Evolutionary conservation across 2,329 filamentous ascomycete species (phyloP).

Genomic region (Trichoderma sp.): DNA sequence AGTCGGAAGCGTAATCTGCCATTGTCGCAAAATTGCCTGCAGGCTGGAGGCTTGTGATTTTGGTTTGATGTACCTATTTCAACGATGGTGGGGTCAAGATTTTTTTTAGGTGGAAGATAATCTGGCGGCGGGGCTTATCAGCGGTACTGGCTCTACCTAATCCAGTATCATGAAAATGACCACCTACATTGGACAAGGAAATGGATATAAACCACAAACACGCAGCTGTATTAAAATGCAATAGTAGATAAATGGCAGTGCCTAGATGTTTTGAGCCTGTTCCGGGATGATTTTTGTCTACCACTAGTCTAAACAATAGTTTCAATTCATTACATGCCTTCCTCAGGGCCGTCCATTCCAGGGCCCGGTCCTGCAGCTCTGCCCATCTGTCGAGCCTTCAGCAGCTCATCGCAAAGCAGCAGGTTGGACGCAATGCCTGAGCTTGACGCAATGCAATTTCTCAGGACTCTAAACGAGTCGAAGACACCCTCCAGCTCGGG

Average conservation of each 20-base stretch:
- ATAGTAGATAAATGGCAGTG: neutral
- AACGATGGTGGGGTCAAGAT: slow-evolving; percentile 43
- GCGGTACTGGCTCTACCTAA: neutral
- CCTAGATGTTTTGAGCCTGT: slow-evolving; percentile 8
- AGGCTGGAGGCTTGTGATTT: slow-evolving; percentile 21
- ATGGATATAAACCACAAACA: neutral
- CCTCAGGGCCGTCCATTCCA: slow-evolving; percentile 63
- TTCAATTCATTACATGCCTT: slow-evolving; percentile 48
- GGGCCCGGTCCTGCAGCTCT: slow-evolving; percentile 62
- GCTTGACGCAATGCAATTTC: slow-evolving; percentile 91
- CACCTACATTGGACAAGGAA: neutral
- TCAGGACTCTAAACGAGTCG: slow-evolving; percentile 92
- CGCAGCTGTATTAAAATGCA: neutral
- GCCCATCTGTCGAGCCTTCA: slow-evolving; percentile 97
- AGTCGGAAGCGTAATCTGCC: slow-evolving; percentile 85
- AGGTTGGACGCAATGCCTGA: slow-evolving; percentile 95
- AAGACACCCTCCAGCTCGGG: slow-evolving; percentile 89
- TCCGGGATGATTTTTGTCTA: slow-evolving; percentile 40
- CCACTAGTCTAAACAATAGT: slow-evolving; percentile 38
- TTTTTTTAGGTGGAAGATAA: slow-evolving; percentile 34
- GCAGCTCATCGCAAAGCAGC: slow-evolving; percentile 91
- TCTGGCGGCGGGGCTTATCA: slow-evolving; percentile 36
- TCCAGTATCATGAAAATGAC: neutral
- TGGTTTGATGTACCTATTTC: slow-evolving; percentile 24
- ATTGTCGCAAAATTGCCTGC: slow-evolving; percentile 44